phyloP scores from a whole-genome alignment of 768 basidiomycete genomes.

The Kwoniella shandongensis region DNA sequence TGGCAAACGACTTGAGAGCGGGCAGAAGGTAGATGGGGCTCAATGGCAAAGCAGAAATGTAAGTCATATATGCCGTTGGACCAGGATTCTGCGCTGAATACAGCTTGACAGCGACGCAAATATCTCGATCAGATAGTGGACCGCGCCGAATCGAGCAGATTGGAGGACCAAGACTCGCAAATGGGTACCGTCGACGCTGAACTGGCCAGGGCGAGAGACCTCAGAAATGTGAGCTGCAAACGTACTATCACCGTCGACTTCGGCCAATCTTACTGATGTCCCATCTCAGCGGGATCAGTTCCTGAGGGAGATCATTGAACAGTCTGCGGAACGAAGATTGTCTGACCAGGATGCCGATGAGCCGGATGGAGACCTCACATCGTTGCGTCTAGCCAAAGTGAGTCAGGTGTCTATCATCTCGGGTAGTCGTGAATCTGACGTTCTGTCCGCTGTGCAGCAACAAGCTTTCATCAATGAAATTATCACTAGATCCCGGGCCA shows the following conservation, averaged over 20 bases:
- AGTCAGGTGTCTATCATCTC: conserved; percentile 3
- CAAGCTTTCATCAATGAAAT: conserved; percentile 13
- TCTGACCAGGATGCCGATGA: conserved; percentile 32
- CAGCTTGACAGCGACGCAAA: conserved; percentile 26
- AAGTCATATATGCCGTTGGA: conserved; percentile 9
- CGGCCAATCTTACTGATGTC: conserved; percentile 6
- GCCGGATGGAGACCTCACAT: not conserved
- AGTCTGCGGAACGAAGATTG: conserved; percentile 28
- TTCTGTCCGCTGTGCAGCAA: not conserved
- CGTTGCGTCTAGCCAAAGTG: conserved; percentile 8
- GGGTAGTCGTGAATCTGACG: not conserved
- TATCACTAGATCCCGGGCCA: conserved; percentile 16
- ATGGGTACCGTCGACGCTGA: conserved; percentile 23
- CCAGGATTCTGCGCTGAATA: too few relatives aligned
- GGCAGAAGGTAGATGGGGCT: conserved; percentile 33
- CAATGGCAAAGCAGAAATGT: conserved; percentile 24
- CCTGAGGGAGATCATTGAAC: conserved; percentile 33
- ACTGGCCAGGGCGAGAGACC: conserved; percentile 35
- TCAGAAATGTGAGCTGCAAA: conserved; percentile 29
- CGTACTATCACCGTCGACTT: not conserved
- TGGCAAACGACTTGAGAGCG: conserved; percentile 28
- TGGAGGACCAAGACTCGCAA: conserved; percentile 30
- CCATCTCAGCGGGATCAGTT: conserved; percentile 32
- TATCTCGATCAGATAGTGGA: conserved; percentile 23
- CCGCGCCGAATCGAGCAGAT: conserved; percentile 19